Percentiles rank a stretch among this genome's conserved stretches.
Evolutionary conservation across 2,329 filamentous ascomycete genomes (phyloP).

Genomic region (Gnomoniopsis smithogilvyi): DNA sequence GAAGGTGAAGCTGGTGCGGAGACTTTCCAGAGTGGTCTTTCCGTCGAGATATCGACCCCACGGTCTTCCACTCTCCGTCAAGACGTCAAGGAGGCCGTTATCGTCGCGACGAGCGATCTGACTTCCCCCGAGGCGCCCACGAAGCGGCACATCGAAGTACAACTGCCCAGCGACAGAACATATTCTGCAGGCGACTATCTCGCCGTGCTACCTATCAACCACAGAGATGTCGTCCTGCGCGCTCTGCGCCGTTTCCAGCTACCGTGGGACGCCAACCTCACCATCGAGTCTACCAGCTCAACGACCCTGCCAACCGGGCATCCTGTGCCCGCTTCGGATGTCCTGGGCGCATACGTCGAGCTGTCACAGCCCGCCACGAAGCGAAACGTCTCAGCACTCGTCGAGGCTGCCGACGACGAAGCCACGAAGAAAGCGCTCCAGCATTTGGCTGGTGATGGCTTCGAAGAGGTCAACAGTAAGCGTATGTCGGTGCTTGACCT

Average conservation of each 20-base stretch:
- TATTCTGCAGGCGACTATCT: constrained; percentile 76
- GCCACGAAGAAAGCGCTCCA: constrained; percentile 33
- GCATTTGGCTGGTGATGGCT: constrained; percentile 34
- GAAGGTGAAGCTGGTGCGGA: constrained; percentile 4
- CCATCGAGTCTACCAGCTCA: constrained; percentile 48
- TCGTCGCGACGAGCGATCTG: constrained; percentile 49
- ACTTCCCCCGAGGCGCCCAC: constrained; percentile 44
- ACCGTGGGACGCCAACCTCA: constrained; percentile 65
- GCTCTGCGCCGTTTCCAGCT: constrained; percentile 63
- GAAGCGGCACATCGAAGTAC: constrained; percentile 65
- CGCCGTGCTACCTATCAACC: constrained; percentile 69
- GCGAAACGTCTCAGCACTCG: constrained; percentile 40
- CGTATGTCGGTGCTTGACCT: constrained; percentile 58
- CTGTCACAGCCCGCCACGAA: constrained; percentile 68
- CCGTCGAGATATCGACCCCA: constrained; percentile 48
- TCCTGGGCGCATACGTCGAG: constrained; percentile 69
- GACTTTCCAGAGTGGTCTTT: constrained; percentile 28
- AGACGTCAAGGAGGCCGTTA: constrained; percentile 56
- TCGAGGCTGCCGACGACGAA: constrained; percentile 47
- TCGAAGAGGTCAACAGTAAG: constrained; percentile 42
- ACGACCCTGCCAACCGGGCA: constrained; percentile 51
- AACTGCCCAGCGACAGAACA: constrained; percentile 60
- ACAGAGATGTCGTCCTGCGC: constrained; percentile 55
- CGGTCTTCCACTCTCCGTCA: constrained; percentile 55
- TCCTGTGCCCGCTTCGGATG: constrained; percentile 57